Percentiles rank a stretch among this genome's conserved stretches.
These are phyloP conservation scores for Alternaria arborescens DNA, from an alignment of 2,329 filamentous ascomycete genomes.

Conservation along the genomic window DNA sequence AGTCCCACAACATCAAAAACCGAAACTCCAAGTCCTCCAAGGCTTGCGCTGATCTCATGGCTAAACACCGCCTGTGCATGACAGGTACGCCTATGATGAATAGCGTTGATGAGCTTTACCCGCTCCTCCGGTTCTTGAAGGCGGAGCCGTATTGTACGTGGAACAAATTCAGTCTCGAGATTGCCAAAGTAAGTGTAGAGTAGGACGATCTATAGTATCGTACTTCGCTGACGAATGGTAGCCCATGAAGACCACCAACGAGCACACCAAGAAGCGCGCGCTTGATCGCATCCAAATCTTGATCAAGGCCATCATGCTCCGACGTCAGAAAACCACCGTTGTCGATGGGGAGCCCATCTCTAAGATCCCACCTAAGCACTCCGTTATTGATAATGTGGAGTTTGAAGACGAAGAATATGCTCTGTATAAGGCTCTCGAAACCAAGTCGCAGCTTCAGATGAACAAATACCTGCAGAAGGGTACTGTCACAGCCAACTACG, in stretches of 20 bases:
- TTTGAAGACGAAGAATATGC: slow-evolving; percentile 72
- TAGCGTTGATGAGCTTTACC: slow-evolving; percentile 77
- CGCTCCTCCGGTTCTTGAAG: slow-evolving; percentile 77
- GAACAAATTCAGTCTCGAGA: slow-evolving; percentile 68
- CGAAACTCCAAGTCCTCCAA: slow-evolving; percentile 68
- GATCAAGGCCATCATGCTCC: slow-evolving; percentile 81
- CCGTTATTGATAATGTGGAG: slow-evolving; percentile 67
- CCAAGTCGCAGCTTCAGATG: slow-evolving; percentile 72
- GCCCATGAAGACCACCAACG: slow-evolving; percentile 54
- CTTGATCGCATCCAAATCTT: slow-evolving; percentile 78
- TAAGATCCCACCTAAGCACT: slow-evolving; percentile 70
- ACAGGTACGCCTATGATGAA: slow-evolving; percentile 93
- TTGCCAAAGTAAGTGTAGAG: slow-evolving; percentile 51
- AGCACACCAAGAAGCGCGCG: slow-evolving; percentile 53
- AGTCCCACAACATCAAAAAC: slow-evolving; percentile 85
- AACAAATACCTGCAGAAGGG: slow-evolving; percentile 77
- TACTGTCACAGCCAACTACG: slow-evolving; percentile 74
- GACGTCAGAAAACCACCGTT: slow-evolving; percentile 79
- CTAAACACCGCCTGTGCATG: slow-evolving; percentile 75
- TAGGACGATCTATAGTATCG: background rate
- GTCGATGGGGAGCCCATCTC: slow-evolving; percentile 84
- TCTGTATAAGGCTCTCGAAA: slow-evolving; percentile 73
- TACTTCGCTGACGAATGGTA: slow-evolving; percentile 5
- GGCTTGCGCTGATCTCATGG: slow-evolving; percentile 66
- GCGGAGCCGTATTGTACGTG: slow-evolving; percentile 77